Base-by-base conservation (phyloP, 345 rosid species). In the Brassica cretica region DNA sequence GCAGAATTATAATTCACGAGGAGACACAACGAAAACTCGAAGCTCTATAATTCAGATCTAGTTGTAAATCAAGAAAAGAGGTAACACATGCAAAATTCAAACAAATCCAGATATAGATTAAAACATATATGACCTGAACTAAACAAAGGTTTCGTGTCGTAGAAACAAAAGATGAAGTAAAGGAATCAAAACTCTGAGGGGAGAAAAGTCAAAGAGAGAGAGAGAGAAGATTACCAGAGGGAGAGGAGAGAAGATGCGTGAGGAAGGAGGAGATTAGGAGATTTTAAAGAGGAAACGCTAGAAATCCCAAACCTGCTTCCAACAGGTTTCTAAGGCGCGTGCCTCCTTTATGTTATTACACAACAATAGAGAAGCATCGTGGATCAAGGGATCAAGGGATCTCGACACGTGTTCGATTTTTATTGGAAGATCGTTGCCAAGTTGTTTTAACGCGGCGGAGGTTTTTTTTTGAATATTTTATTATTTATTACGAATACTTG, bases 91-190 rank as follows among this genome's bases (percentile, higher is more conserved):
- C 44, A 75, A 35, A 4, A 0, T 58, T 16, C 1, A 29, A 24
- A 53, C n/a, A 33, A 37, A 77, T 3, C 59, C n/a, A 72, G 44
- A 49, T 65, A 2, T 3, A 71, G 58, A 71, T 11, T 10, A 10
- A 37, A 60, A 68, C 5, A 3, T 41, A 46, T 10, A 56, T 12
- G 74, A 44, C n/a, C 15, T 61, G 51, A 9, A 72, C 67, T 14
- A 14, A 72, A 27, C 6, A 15, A 59, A 19, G 76, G 62, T 78
- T 66, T 18, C 77, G 77, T 72, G 77, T 19, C 81, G 68, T 78
- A 21, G 21, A 78, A 72, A 72, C 72, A 66, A 72, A 14, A 6
- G 7, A 58, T 41, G 64, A 72, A 78, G 21, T 33, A 70, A 70
- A 62, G 37, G 41, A 70, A 71, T 55, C 30, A 8, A 64, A 64